Evolutionary conservation across 345 rosid species (phyloP).

Genomic region (Citrus australasica): DNA sequence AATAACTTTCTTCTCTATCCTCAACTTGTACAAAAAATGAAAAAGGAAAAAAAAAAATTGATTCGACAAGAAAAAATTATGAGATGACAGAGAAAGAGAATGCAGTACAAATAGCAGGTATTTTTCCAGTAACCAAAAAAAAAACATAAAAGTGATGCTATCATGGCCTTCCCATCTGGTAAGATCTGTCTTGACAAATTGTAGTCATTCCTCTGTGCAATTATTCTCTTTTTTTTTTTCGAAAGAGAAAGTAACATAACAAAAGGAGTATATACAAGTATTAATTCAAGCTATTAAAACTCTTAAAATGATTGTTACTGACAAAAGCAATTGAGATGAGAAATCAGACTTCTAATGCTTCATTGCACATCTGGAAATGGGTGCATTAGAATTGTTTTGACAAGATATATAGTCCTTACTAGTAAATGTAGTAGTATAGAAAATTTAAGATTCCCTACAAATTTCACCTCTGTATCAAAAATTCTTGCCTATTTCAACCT

Average conservation of each 20-base stretch:
- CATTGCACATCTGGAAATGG: background rate
- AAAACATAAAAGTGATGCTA: background rate
- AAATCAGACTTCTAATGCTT: background rate
- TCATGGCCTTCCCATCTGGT: background rate
- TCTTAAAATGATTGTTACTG: background rate
- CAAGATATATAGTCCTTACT: conserved; percentile 2
- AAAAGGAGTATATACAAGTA: background rate
- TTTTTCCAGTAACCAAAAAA: background rate
- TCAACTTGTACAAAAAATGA: background rate
- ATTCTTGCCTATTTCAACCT: conserved; percentile 91
- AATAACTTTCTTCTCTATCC: background rate
- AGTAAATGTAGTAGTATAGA: background rate
- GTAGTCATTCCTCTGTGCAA: background rate
- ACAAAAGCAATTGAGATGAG: background rate
- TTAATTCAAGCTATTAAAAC: background rate
- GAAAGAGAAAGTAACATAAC: background rate
- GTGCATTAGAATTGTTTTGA: conserved; percentile 2
- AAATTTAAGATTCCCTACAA: conserved; percentile 13
- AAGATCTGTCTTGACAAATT: background rate
- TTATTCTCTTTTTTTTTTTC: background rate
- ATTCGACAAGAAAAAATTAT: background rate
- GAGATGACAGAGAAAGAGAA: background rate
- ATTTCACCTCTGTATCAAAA: conserved; percentile 41
- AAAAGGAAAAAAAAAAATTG: background rate
- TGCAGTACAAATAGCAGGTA: too few species aligned